These are phyloP conservation scores for Aureobasidium sp. DNA, from an alignment of 2,329 filamentous ascomycete genomes.

Conservation along the genomic window DNA sequence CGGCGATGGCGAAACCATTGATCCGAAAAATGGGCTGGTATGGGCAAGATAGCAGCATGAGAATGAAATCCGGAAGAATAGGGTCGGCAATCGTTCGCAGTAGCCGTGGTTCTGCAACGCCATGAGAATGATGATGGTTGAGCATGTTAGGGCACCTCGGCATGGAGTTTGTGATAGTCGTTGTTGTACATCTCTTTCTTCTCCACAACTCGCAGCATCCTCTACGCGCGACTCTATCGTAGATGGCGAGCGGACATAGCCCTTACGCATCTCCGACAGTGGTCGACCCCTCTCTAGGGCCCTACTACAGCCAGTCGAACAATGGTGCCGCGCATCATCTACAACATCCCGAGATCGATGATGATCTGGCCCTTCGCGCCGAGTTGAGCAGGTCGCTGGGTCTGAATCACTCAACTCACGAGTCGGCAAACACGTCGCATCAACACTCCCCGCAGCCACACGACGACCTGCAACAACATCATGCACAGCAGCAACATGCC, in stretches of 20 bases:
- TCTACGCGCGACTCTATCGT: background rate
- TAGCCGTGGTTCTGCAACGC: background rate
- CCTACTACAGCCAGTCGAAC: constrained; percentile 9
- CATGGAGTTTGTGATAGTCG: background rate
- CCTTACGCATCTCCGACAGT: background rate
- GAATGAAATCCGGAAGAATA: constrained; percentile 1
- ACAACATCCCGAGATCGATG: constrained; percentile 11
- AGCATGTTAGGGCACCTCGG: background rate
- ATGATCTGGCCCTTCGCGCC: constrained; percentile 12
- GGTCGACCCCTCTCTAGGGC: constrained; percentile 16
- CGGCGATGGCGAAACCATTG: constrained; percentile 5
- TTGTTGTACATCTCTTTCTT: background rate
- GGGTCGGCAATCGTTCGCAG: background rate
- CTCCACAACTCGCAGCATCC: background rate
- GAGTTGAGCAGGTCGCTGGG: constrained; percentile 8
- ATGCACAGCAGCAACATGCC: background rate
- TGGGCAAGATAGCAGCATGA: background rate
- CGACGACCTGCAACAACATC: background rate
- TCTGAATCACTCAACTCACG: background rate
- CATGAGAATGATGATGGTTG: background rate
- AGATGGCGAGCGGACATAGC: constrained; percentile 8
- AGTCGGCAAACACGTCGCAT: constrained; percentile 4
- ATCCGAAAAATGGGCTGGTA: constrained; percentile 1
- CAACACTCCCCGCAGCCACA: constrained; percentile 9
- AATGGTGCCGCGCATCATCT: background rate